These are phyloP conservation scores for Coemansia sp. DNA, from an alignment of 371 early-diverging fungal genomes.

Conservation along the genomic window DNA sequence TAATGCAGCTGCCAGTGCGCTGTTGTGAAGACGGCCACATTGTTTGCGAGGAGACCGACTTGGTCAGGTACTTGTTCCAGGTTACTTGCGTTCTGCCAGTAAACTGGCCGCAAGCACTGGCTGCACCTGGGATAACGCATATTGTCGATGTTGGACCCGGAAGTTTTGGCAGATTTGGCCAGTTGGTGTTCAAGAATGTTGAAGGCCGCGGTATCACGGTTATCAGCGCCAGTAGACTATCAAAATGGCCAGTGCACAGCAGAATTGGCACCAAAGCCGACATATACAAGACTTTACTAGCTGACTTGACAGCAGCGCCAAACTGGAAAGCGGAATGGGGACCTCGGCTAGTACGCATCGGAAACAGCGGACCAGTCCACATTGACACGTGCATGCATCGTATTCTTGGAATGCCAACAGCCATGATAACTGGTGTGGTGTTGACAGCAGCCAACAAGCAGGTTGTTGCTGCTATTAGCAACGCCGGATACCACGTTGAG, in stretches of 20 bases:
- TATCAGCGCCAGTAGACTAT: conserved; percentile 67
- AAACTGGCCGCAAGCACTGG: conserved; percentile 84
- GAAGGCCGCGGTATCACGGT: conserved; percentile 89
- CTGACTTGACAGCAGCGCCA: conserved; percentile 72
- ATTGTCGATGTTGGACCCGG: conserved; percentile 93
- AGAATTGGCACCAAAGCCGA: conserved; percentile 75
- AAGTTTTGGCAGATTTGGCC: conserved; percentile 68
- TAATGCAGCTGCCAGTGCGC: conserved; percentile 69
- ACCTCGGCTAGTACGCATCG: conserved; percentile 61
- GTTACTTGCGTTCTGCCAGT: conserved; percentile 76
- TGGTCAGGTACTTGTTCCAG: conserved; percentile 60
- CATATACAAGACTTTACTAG: conserved; percentile 69
- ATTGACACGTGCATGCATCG: conserved; percentile 76
- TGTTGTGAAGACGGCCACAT: conserved; percentile 65
- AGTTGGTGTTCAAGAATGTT: conserved; percentile 82
- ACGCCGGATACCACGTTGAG: conserved; percentile 91
- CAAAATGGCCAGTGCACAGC: conserved; percentile 54
- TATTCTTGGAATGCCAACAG: conserved; percentile 60
- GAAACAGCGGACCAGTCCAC: conserved; percentile 63
- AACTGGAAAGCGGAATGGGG: conserved; percentile 59
- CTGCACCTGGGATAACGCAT: conserved; percentile 84
- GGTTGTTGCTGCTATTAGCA: conserved; percentile 72
- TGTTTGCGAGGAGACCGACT: conserved; percentile 16
- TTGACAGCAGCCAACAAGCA: conserved; percentile 33
- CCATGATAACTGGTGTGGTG: conserved; percentile 53